Evolutionary conservation across 1,284 basidiomycete species (phyloP), one percentile per base, ranked within the genome.

Genomic region (Moniliophthora roreri): DNA sequence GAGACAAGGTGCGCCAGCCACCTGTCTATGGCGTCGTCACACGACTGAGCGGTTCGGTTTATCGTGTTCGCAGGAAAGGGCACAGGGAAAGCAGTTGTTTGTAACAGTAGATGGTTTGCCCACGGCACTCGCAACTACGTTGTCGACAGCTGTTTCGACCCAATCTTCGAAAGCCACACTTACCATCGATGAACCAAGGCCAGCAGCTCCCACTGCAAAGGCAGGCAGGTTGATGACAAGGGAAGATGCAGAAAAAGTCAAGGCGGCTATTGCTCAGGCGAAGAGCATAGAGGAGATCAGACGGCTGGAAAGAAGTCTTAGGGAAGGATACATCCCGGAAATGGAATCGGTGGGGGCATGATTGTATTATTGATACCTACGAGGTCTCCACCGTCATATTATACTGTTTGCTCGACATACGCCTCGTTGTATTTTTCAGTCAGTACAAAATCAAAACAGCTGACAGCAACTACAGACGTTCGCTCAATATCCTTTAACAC

Each of bases 251-350:
- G 87, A 91, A 64, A 85, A 87, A 62, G 91, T 98, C 59, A 89
- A 89, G 66, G 85, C 88, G 55, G 94, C 95, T 15, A 95, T 98
- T 63, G 91, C 91, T 58, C 85, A 86, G 58, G 96, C 95, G 26
- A 88, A 87, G 48, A 95, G 91, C 42, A 84, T 94, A 54, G 96
- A 98, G 63, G 94, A 97, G 73, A 87, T 97, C 61, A 82, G 90
- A 67, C 82, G 84, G 66, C 71, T 97, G 62, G 93, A 97, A 72
- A 82, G 92, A 71, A 92, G 88, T 76, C 71, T 96, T 65, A 85
- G 86, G 60, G 93, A 95, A 66, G 93, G 93, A 34, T 87, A 91
- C 67, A 72, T 94, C 66, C 92, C 92, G 38, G 78, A 81, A 55
- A 77, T 86, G 73, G 87, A 89, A 65, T 77, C 81, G 51, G 84